Evolutionary conservation across 257 asterid species (phyloP), one percentile per base, ranked within the genome.

Genomic region (Buddleja alternifolia): DNA sequence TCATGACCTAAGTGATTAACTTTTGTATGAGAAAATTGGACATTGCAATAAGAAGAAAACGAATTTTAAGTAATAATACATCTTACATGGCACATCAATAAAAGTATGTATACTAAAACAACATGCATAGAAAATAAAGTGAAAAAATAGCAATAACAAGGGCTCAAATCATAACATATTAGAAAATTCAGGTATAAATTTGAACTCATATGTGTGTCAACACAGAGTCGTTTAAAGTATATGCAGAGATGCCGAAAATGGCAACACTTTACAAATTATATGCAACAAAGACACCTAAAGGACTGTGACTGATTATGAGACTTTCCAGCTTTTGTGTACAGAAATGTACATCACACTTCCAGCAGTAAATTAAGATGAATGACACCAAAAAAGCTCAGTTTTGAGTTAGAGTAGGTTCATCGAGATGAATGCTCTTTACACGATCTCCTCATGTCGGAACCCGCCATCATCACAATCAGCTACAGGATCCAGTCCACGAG

Each of bases 401-500:
- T 50, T 66, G 63, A 73, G 84, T 87, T 75, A 80, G 83, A 83
- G 88, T 74, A 77, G 82, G 82, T 88, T 79, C 87, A 84, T 82
- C 88, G 21, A 78, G 78, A 80, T 20, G 75, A 74, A 70, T 36
- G 41, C 67, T 72, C 84, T 78, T 90, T 92, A 89, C 72, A 84
- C 82, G 34, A 86, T 87, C 72, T 74, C 88, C 84, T 86, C 96
- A 73, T 83, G 97, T 82, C 87, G 82, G 84, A 88, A 88, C 63
- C 86, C 97, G 53, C 87, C 81, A 58, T 84, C 92, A 32, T 90
- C 85, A 70, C 95, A 85, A 73, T 91, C 97, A 62, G 89, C 54
- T 58, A 79, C 80, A 7, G 95, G 84, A 76, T 87, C 98, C 75
- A 92, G 79, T 37, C 79, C 93, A 84, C 97, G 86, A 46, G 96